phyloP scores from a whole-genome alignment of 148 eudicot species.

The Diospyros lotus region DNA sequence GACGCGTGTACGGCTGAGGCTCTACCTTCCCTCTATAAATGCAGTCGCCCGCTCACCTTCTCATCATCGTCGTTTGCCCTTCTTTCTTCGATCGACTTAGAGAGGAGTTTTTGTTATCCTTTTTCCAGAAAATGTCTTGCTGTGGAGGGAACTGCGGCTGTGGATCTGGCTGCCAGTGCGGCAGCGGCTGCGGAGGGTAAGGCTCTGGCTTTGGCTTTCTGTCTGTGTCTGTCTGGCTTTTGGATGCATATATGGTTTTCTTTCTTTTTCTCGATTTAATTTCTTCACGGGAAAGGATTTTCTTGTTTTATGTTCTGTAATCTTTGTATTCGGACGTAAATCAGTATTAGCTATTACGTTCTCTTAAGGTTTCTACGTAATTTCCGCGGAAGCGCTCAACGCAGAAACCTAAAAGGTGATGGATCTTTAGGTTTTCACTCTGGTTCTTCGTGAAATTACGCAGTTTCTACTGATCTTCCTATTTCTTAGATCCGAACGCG shows the following conservation, averaged over 20 bases:
- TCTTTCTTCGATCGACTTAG: background rate
- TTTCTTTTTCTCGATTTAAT: background rate
- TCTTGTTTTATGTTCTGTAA: no score
- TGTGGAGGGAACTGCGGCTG: slow-evolving; percentile 82
- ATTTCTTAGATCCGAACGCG: no score
- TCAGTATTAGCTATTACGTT: no score
- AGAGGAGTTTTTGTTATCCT: background rate
- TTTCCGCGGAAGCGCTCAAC: no score
- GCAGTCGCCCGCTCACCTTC: background rate
- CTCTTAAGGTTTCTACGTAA: no score
- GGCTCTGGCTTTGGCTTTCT: background rate
- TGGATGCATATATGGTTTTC: background rate
- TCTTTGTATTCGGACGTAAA: no score
- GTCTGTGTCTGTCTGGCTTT: background rate
- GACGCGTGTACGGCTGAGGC: slow-evolving; percentile 44
- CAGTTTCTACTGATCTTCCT: no score
- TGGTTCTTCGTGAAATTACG: no score
- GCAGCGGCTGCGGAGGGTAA: slow-evolving; percentile 82
- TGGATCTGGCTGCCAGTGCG: slow-evolving; percentile 72
- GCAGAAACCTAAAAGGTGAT: no score
- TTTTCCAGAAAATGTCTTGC: slow-evolving; percentile 53
- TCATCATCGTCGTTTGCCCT: background rate
- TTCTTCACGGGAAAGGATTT: no score
- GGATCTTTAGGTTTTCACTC: no score
- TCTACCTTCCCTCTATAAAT: slow-evolving; percentile 22